Conservation (phyloP, 2,329 filamentous ascomycete genomes). For the Zalaria sp. region DNA sequence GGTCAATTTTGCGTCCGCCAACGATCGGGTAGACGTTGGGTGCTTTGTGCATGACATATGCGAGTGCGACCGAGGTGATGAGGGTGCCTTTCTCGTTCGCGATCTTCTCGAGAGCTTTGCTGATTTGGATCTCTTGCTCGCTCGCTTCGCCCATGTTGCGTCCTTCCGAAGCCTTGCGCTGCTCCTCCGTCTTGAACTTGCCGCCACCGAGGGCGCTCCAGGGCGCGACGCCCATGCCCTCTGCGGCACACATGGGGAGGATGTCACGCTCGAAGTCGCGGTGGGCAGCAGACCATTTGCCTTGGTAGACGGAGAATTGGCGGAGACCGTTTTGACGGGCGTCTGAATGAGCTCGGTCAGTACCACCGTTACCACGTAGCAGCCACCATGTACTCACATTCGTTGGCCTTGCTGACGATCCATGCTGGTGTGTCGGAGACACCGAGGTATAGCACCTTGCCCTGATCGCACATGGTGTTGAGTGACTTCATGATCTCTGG, state of each 20-base stretch:
- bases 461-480: conserved; percentile 18
- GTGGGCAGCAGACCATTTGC: conserved; percentile 20
- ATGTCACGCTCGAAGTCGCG: conserved; percentile 27
- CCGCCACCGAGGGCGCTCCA: conserved; percentile 34
- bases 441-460: conserved; percentile 26
- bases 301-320: conserved; percentile 25
- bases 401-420: conserved; percentile 20
- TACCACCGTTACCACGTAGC: no score
- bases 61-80: conserved; percentile 46
- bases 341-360: conserved; percentile 8
- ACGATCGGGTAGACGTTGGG: conserved; percentile 64
- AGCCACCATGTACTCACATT: conserved; percentile 23
- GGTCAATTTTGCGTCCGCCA: conserved; percentile 57
- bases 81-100: conserved; percentile 41
- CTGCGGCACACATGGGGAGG: conserved; percentile 22
- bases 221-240: conserved; percentile 32
- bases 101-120: conserved; percentile 45
- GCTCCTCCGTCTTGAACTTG: conserved; percentile 34
- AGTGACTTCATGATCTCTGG: conserved; percentile 24
- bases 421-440: conserved; percentile 24
- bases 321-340: conserved; percentile 23
- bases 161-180: conserved; percentile 24
- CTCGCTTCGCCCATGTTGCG: conserved; percentile 22
- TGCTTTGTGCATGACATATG: conserved; percentile 11
- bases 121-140: conserved; percentile 37